Conservation (phyloP, 2,329 filamentous ascomycete species). For the Cladorrhinum sp. region DNA sequence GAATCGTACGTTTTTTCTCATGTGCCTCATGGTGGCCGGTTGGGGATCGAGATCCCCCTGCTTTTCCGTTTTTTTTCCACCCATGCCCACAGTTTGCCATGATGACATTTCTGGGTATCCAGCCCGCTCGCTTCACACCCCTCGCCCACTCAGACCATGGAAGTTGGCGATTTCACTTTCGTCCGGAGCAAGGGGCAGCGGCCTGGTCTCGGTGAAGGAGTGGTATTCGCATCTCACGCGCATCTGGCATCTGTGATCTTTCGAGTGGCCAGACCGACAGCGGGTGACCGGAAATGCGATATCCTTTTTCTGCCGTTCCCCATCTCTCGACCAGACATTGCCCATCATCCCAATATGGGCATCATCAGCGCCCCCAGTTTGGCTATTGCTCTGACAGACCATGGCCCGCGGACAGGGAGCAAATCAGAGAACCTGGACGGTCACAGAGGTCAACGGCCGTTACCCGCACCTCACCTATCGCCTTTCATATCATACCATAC, state of each 20-base stretch:
- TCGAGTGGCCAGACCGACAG: not conserved
- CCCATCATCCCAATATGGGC: not conserved
- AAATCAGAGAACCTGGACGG: not conserved
- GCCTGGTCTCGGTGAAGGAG: not conserved
- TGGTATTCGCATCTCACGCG: not conserved
- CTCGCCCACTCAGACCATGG: not conserved
- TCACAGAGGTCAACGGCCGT: not conserved
- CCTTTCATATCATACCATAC: too few species aligned
- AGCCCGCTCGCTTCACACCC: not conserved
- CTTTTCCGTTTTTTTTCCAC: slow-evolving; percentile 12
- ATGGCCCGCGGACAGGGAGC: not conserved
- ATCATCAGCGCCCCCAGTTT: not conserved
- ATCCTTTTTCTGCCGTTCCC: not conserved
- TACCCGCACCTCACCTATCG: not conserved
- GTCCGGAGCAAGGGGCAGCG: not conserved
- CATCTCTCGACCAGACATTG: slow-evolving; percentile 6
- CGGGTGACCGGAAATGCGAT: not conserved
- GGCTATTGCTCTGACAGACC: not conserved
- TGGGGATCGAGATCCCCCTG: slow-evolving; percentile 30
- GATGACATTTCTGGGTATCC: slow-evolving; percentile 1
- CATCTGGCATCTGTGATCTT: not conserved
- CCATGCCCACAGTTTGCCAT: not conserved
- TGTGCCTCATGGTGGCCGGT: slow-evolving; percentile 28
- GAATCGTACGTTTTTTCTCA: slow-evolving; percentile 34
- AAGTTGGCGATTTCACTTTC: not conserved